Evolutionary conservation across 176 grass and related monocot genomes (phyloP).

Genomic region (Aegilops umbellulata): DNA sequence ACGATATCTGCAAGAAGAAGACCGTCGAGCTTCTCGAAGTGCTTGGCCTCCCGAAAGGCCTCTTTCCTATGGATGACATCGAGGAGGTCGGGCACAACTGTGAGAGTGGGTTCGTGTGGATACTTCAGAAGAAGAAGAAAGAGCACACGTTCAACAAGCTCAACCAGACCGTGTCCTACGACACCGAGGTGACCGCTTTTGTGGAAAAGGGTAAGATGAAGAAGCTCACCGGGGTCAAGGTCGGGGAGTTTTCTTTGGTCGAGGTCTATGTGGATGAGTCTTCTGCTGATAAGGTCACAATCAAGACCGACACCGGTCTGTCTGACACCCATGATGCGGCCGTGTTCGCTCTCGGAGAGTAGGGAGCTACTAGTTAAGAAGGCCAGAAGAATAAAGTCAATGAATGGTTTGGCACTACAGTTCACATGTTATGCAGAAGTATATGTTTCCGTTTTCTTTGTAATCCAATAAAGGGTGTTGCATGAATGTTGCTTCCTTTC

Average conservation of each 20-base stretch:
- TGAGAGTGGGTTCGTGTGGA: not conserved
- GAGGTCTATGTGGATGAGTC: not conserved
- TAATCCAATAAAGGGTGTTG: too few relatives aligned
- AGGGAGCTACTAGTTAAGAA: not conserved
- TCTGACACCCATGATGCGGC: not conserved
- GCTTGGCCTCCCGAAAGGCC: slow-evolving; percentile 15
- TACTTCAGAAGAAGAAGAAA: slow-evolving; percentile 13
- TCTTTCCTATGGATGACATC: slow-evolving; percentile 7
- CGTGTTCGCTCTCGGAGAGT: not conserved
- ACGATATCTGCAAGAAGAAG: not conserved
- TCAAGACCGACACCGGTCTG: not conserved
- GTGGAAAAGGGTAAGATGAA: not conserved
- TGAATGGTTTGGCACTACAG: not conserved
- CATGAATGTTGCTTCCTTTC: too few relatives aligned
- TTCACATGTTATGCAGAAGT: not conserved
- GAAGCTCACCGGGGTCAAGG: not conserved
- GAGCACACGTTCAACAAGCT: slow-evolving; percentile 33
- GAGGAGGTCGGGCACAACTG: slow-evolving; percentile 23
- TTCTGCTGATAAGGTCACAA: not conserved
- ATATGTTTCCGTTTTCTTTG: too few relatives aligned
- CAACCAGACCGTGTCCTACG: slow-evolving; percentile 13
- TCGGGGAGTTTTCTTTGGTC: not conserved
- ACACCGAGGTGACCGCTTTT: not conserved
- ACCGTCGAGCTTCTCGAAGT: not conserved
- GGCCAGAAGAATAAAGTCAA: not conserved